Conservation (phyloP, 768 basidiomycete species). For the Hortiboletus flavorubellus region DNA sequence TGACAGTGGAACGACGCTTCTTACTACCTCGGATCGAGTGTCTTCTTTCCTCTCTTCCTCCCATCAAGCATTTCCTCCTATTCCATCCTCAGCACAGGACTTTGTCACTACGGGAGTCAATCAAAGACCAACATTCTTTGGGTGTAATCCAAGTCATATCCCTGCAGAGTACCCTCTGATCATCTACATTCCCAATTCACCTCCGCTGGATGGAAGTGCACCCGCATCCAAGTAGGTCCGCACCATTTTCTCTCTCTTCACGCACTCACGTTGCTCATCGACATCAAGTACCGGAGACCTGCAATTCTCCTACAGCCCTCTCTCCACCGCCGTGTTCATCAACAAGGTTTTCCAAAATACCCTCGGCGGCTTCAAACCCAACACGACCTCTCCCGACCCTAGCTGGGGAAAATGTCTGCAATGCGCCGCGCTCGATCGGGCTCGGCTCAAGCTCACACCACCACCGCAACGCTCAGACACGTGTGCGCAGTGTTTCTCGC, state of each 20-base stretch:
- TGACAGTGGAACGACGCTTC: slow-evolving; percentile 51
- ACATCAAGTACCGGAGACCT: slow-evolving; percentile 51
- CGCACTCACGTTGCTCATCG: slow-evolving; percentile 3
- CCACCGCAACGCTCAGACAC: slow-evolving; percentile 38
- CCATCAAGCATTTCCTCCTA: slow-evolving; percentile 63
- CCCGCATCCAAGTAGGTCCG: slow-evolving; percentile 61
- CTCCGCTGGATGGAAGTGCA: slow-evolving; percentile 57
- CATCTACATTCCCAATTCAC: slow-evolving; percentile 74
- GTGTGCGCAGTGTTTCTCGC: slow-evolving; percentile 60
- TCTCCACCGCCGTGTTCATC: slow-evolving; percentile 55
- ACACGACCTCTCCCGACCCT: slow-evolving; percentile 52
- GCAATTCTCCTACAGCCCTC: slow-evolving; percentile 54
- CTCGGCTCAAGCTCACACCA: slow-evolving; percentile 39
- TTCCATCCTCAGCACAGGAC: slow-evolving; percentile 47
- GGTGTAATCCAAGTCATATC: slow-evolving; percentile 53
- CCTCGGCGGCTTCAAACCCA: slow-evolving; percentile 58
- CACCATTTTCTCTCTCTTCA: neutral
- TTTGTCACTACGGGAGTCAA: slow-evolving; percentile 64
- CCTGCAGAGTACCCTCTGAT: slow-evolving; percentile 63
- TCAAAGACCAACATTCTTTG: slow-evolving; percentile 73
- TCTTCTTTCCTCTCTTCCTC: slow-evolving; percentile 42
- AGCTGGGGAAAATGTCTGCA: slow-evolving; percentile 56
- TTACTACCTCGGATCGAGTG: slow-evolving; percentile 43
- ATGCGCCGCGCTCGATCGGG: slow-evolving; percentile 61
- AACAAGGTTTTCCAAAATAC: slow-evolving; percentile 56